phyloP scores from a whole-genome alignment of 495 filamentous ascomycete species.

The Tuber calosporum region DNA sequence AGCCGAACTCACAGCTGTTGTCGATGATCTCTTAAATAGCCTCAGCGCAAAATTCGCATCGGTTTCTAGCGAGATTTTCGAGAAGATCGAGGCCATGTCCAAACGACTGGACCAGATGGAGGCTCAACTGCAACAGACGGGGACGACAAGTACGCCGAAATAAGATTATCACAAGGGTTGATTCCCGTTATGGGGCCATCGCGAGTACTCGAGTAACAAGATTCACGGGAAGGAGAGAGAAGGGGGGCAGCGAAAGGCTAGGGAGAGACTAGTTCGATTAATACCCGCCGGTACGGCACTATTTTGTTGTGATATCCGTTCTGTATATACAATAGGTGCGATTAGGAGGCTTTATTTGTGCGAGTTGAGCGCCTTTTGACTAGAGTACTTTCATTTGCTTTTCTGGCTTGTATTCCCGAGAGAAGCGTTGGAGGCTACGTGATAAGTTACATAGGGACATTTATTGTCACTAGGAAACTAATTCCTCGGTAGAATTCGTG shows the following conservation, averaged over 20 bases:
- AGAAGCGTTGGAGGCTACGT: not conserved
- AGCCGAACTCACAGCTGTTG: conserved; percentile 49
- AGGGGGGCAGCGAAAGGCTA: not conserved
- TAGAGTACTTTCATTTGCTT: not conserved
- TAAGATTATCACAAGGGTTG: conserved; percentile 2
- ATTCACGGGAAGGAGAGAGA: not conserved
- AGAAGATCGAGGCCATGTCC: conserved; percentile 95
- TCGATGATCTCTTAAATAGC: conserved; percentile 57
- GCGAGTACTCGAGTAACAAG: not conserved
- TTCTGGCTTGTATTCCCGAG: not conserved
- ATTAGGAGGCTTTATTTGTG: not conserved
- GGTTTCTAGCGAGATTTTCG: conserved; percentile 59
- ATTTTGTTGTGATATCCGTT: not conserved
- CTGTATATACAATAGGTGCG: not conserved
- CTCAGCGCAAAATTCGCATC: conserved; percentile 63
- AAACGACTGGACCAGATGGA: conserved; percentile 81
- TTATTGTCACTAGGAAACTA: not conserved
- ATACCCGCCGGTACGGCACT: not conserved
- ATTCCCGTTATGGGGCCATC: not conserved
- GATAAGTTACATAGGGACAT: not conserved
- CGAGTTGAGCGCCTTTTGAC: not conserved
- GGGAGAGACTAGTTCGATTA: not conserved
- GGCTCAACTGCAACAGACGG: conserved; percentile 52
- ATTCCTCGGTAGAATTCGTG: not conserved
- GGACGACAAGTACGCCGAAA: conserved; percentile 17